Evolutionary conservation across 306 rosid genomes (phyloP).

Genomic region (Lupinus albus): DNA sequence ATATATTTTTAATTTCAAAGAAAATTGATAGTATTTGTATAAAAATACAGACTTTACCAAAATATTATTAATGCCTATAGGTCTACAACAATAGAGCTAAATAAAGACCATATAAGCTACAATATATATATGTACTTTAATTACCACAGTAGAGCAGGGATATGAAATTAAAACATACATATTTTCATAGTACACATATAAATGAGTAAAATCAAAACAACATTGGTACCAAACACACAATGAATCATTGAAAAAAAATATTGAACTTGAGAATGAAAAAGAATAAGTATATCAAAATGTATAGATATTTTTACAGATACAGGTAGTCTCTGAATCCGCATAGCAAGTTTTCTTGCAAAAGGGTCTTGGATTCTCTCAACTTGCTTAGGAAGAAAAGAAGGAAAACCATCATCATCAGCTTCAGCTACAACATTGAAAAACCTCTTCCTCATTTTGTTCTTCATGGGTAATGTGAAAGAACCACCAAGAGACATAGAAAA

Average conservation of each 20-base stretch:
- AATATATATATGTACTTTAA: too few relatives aligned
- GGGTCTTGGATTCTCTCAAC: conserved; percentile 63
- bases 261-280: not conserved
- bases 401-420: conserved; percentile 40
- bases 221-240: not conserved
- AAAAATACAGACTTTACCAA: too few relatives aligned
- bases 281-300: too few relatives aligned
- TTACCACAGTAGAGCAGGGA: too few relatives aligned
- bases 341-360: conserved; percentile 60
- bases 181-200: not conserved
- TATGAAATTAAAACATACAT: too few relatives aligned
- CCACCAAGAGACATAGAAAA: conserved; percentile 17
- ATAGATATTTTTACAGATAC: conserved; percentile 49
- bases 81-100: too few relatives aligned
- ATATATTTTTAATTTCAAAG: too few relatives aligned
- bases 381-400: conserved; percentile 72
- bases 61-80: too few relatives aligned
- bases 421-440: conserved; percentile 39
- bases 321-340: conserved; percentile 64
- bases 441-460: not conserved
- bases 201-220: not conserved
- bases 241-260: not conserved
- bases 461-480: conserved; percentile 17
- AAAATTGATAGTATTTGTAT: too few relatives aligned
- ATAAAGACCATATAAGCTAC: too few relatives aligned